Base-by-base conservation (phyloP, 2,329 filamentous ascomycete species). In the Immersiporthe knoxdaviesiana region DNA sequence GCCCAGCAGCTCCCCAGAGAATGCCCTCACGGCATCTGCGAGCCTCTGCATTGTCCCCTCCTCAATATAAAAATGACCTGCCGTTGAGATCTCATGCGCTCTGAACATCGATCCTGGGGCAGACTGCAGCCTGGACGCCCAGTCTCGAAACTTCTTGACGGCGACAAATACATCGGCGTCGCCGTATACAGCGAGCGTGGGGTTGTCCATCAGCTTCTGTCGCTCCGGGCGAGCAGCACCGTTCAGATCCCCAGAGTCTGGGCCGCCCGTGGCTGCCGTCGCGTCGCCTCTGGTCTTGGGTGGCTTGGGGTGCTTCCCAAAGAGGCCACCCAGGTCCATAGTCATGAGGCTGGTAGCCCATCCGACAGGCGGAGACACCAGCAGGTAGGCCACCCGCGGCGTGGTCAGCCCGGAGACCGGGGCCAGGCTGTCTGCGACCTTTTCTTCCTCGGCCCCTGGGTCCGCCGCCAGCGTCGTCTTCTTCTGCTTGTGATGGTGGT, bases 111-210 rank as follows among this genome's bases (percentile, higher is more conserved):
- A 84, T 7, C 74, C 75, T 1, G 79, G 76, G n/a, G 73, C 75
- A 10, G 77, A 74, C 44, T 78, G 76, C 59, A 92, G 78, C 59
- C 82, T 83, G 54, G 83, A 80, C 6, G 75, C 72, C 94, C 94
- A 97, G 0, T 83, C 80, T 14, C 86, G 84, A 73, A 94, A 82
- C 77, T 88, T 92, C 69, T 84, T 85, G 3, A 82, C 82, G 0
- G 89, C 86, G 1, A 92, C 90, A 72, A 97, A 97, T 0, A 85
- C 80, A 77, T 98, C 94, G 4, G 86, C 83, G 64, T 90, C 88
- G 1, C 94, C 95, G 75, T 90, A 97, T 0, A 97, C 79, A 0
- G 88, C 89, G 44, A 97, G 77, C 0, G 91, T 91, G 0, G 84
- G 83, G 74, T 90, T 84, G 1, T 79, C 77, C 1, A 87, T 79